Evolutionary conservation across 495 filamentous ascomycete genomes (phyloP).

Genomic region (Penicillium coffeae): DNA sequence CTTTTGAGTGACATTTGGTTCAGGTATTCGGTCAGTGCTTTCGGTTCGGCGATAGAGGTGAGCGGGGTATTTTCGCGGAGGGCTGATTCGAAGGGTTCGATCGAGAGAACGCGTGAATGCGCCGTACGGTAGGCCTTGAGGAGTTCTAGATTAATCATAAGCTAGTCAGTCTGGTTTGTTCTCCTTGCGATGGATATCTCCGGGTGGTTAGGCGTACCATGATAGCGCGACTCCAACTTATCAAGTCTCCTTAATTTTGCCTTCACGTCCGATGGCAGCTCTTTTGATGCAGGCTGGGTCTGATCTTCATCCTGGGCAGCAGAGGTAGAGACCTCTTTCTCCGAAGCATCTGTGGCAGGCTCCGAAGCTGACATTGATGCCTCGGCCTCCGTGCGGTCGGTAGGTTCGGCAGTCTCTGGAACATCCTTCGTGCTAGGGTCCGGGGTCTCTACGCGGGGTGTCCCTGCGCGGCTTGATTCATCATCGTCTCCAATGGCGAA

Average conservation of each 20-base stretch:
- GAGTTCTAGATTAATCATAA: constrained; percentile 55
- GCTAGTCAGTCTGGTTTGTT: constrained; percentile 10
- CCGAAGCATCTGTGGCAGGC: constrained; percentile 17
- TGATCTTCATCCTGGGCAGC: no score
- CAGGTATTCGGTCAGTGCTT: constrained; percentile 87
- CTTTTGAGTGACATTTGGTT: constrained; percentile 80
- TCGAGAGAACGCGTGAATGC: constrained; percentile 75
- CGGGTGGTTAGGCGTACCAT: constrained; percentile 52
- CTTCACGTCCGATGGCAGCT: constrained; percentile 70
- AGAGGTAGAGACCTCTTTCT: no score
- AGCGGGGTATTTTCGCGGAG: constrained; percentile 89
- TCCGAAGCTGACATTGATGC: constrained; percentile 19
- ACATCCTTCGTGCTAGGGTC: constrained; percentile 20
- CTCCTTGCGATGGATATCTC: background rate
- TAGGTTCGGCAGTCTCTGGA: constrained; percentile 12
- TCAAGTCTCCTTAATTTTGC: constrained; percentile 68
- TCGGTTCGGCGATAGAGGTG: constrained; percentile 79
- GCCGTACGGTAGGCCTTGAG: constrained; percentile 87
- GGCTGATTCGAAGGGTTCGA: constrained; percentile 89
- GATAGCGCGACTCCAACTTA: constrained; percentile 81
- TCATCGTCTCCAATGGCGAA: constrained; percentile 80
- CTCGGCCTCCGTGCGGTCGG: constrained; percentile 23
- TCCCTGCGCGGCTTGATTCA: constrained; percentile 51
- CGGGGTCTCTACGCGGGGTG: constrained; percentile 43
- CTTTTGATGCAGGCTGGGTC: constrained; percentile 35